Evolutionary conservation across 106 monocot species (phyloP).

Genomic region (Dendrobium officinale): DNA sequence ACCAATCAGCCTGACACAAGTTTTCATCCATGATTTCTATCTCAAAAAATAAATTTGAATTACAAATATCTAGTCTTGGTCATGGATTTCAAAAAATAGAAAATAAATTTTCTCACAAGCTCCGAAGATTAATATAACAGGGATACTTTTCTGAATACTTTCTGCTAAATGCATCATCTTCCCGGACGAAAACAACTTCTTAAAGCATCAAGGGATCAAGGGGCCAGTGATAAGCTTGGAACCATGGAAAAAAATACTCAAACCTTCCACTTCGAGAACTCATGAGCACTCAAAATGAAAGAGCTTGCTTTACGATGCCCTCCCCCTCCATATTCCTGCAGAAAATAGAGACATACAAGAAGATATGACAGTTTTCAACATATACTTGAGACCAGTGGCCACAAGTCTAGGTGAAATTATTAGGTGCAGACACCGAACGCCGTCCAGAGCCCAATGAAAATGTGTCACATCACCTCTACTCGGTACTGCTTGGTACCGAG

Average conservation of each 20-base stretch:
- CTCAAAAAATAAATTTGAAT: too few relatives aligned
- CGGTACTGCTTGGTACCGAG: too few relatives aligned
- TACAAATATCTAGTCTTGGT: too few relatives aligned
- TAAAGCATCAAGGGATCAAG: neutral
- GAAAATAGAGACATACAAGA: neutral
- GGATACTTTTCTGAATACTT: neutral
- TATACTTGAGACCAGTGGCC: neutral
- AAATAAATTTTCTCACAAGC: too few relatives aligned
- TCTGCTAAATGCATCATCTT: neutral
- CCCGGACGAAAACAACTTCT: neutral
- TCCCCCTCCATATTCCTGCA: constrained; percentile 64
- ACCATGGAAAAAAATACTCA: constrained; percentile 2
- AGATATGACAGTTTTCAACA: neutral
- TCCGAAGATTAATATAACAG: too few relatives aligned
- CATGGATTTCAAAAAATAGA: too few relatives aligned
- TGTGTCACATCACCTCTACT: too few relatives aligned
- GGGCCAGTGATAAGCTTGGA: neutral
- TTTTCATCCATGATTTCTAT: too few relatives aligned
- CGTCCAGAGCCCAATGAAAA: too few relatives aligned
- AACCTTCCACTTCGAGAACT: constrained; percentile 60
- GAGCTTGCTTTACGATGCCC: constrained; percentile 71
- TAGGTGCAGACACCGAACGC: too few relatives aligned
- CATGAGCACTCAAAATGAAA: constrained; percentile 33
- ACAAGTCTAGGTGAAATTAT: neutral
- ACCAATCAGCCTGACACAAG: too few relatives aligned